phyloP scores from a whole-genome alignment of 2,329 filamentous ascomycete genomes.

The Microcyclosporella mali region DNA sequence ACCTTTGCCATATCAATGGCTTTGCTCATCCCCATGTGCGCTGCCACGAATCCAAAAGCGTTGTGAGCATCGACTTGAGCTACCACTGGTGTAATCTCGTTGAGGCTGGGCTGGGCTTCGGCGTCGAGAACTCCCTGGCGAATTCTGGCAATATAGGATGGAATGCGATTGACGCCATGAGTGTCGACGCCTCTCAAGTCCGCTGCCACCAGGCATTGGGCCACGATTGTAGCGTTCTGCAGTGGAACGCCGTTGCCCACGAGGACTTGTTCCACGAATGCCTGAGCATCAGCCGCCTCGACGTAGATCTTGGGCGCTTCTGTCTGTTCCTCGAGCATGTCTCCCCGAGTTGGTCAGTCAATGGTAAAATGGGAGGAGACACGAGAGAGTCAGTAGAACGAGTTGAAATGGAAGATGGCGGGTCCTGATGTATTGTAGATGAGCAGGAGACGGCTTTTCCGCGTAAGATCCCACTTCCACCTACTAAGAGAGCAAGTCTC shows the following conservation, averaged over 20 bases:
- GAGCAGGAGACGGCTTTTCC: no score
- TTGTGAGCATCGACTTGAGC: constrained; percentile 63
- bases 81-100: constrained; percentile 62
- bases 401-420: neutral
- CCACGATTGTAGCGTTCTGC: constrained; percentile 56
- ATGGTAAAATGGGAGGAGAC: neutral
- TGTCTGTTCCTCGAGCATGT: constrained; percentile 15
- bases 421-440: no score
- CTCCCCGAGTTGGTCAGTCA: neutral
- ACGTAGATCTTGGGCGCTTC: constrained; percentile 16
- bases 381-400: neutral
- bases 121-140: constrained; percentile 63
- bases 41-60: constrained; percentile 69
- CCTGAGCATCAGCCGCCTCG: constrained; percentile 27
- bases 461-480: no score
- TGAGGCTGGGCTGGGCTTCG: constrained; percentile 52
- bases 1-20: constrained; percentile 60
- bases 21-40: constrained; percentile 57
- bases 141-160: constrained; percentile 69
- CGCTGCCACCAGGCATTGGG: constrained; percentile 64
- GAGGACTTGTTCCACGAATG: constrained; percentile 52
- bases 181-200: constrained; percentile 75
- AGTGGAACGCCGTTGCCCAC: constrained; percentile 54
- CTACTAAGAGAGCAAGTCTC: no score
- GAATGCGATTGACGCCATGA: constrained; percentile 71